phyloP scores from a whole-genome alignment of 345 rosid species.

The Populus davidiana region DNA sequence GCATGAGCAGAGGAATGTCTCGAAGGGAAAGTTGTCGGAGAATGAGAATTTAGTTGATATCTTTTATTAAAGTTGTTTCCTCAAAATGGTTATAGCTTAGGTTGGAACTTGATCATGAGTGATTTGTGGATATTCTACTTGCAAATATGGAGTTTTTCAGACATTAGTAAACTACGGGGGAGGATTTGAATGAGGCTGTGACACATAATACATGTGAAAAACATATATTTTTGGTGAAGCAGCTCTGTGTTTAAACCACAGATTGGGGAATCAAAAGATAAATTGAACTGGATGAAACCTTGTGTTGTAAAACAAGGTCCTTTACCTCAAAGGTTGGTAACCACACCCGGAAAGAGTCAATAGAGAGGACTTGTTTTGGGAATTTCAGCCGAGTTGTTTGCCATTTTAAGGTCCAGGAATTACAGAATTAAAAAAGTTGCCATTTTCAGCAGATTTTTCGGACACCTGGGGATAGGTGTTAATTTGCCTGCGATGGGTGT shows the following conservation, averaged over 20 bases:
- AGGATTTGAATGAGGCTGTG: background rate
- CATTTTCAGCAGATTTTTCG: background rate
- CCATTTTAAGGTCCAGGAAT: background rate
- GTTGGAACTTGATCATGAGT: background rate
- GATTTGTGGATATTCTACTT: background rate
- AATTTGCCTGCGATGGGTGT: too few species aligned
- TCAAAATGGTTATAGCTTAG: background rate
- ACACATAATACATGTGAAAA: background rate
- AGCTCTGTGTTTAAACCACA: background rate
- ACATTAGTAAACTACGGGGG: background rate
- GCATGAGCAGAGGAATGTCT: background rate
- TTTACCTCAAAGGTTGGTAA: background rate
- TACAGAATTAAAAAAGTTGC: background rate
- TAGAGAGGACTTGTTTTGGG: background rate
- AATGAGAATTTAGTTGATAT: background rate
- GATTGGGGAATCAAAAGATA: background rate
- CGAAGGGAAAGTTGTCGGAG: background rate
- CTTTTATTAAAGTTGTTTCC: background rate
- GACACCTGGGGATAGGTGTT: background rate
- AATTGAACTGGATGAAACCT: background rate
- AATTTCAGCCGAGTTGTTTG: background rate
- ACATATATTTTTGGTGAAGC: background rate
- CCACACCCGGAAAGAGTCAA: background rate
- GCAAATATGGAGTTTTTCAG: background rate
- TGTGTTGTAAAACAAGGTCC: background rate